Base-by-base conservation (phyloP, 2,329 filamentous ascomycete genomes). In the Xylaria sp. region DNA sequence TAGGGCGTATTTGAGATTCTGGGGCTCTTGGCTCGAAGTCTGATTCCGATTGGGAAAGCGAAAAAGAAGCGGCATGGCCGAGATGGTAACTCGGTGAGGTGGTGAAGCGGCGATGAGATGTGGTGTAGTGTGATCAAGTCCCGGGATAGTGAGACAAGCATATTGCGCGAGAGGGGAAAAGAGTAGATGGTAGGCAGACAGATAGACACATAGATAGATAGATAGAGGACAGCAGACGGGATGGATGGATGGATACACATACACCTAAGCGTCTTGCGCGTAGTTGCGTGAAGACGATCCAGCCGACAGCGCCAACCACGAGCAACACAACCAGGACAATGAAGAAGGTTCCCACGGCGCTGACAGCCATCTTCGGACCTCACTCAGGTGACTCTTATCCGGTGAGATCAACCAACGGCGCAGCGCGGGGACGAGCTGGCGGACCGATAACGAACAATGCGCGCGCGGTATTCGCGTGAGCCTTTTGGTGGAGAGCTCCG, bases 251-350 rank as follows among this genome's bases (percentile, higher is more conserved):
- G 48, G 55, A 41, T 28, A 62, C 48, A 65, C 87, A 74, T 83
- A 89, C 88, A 28, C 93, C 93, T 65, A 94, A 86, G 77, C 89
- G 88, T 70, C 90, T 87, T 60, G 93, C 92, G 75, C 91, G 91
- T 75, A 91, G 84, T 77, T 93, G 91, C 37, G 90, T 89, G 77
- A 90, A 94, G 76, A 89, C 81, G 69, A 94, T 82, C 90, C 91
- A 95, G 76, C 86, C 90, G 65, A 86, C 81, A 66, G 83, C 89
- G 32, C 81, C 88, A 65, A 84, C 80, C 65, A 91, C 69, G 63
- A 89, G 77, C 76, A 92, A 79, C 74, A 94, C 82, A 74, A 93
- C 75, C 77, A 95, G 80, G 77, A 93, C 86, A 78, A 97, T 89
- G 79, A 94, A 87, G 82, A 94, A 89, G 72, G 91, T 87, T 77